Conservation (phyloP, 2,329 filamentous ascomycete genomes). For the Teratosphaeria epicoccoides region DNA sequence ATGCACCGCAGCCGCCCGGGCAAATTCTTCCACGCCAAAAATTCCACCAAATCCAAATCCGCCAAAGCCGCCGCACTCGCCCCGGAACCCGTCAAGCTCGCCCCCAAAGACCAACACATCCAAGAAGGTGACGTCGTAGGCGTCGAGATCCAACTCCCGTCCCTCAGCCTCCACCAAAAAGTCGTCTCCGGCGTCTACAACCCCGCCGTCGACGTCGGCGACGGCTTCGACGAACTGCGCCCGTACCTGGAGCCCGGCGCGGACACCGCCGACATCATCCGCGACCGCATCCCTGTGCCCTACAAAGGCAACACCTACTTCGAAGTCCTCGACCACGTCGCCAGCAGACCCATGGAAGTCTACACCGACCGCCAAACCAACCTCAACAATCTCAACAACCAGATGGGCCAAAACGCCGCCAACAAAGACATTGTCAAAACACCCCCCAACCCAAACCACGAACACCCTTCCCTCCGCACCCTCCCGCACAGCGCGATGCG, state of each 20-base stretch:
- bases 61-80: constrained; percentile 43
- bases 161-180: constrained; percentile 75
- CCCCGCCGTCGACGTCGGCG: constrained; percentile 61
- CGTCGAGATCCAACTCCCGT: constrained; percentile 81
- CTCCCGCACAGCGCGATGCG: constrained; percentile 78
- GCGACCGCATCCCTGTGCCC: constrained; percentile 87
- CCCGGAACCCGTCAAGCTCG: constrained; percentile 17
- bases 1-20: constrained; percentile 90
- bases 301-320: constrained; percentile 93
- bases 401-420: constrained; percentile 33
- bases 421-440: constrained; percentile 38
- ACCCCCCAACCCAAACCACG: constrained; percentile 63
- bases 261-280: constrained; percentile 63
- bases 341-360: constrained; percentile 75
- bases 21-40: constrained; percentile 53
- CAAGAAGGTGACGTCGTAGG: constrained; percentile 89
- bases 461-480: constrained; percentile 65
- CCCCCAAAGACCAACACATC: constrained; percentile 55
- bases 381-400: constrained; percentile 48
- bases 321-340: constrained; percentile 81
- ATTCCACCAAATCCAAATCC: constrained; percentile 28
- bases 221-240: constrained; percentile 37
- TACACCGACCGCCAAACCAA: constrained; percentile 40
- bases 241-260: constrained; percentile 26
- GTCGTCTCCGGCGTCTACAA: constrained; percentile 82